Conservation (phyloP, 73 alveolate genomes). For the Paramecium bursaria region DNA sequence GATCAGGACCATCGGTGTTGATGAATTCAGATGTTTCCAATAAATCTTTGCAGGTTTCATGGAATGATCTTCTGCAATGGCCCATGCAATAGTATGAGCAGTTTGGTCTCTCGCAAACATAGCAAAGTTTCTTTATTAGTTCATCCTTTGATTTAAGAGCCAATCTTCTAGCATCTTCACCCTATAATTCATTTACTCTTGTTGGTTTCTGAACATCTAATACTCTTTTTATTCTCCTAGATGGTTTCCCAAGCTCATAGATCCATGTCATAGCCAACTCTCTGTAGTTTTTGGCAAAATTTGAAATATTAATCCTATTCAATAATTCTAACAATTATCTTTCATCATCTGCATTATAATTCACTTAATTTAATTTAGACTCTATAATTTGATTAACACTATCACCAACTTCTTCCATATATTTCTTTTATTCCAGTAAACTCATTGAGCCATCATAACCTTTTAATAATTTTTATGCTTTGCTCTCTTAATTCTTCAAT, state of each 20-base stretch:
- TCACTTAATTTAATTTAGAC: constrained; percentile 66
- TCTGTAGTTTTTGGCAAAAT: constrained; percentile 63
- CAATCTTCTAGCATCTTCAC: constrained; percentile 70
- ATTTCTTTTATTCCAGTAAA: constrained; percentile 69
- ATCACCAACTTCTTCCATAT: constrained; percentile 74
- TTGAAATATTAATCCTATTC: constrained; percentile 61
- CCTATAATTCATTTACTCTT: constrained; percentile 63
- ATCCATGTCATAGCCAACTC: constrained; percentile 68
- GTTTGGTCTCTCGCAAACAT: constrained; percentile 76
- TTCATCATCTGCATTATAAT: constrained; percentile 78
- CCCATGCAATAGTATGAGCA: constrained; percentile 75
- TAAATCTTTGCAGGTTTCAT: constrained; percentile 77
- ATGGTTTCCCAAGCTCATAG: constrained; percentile 61
- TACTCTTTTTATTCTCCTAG: constrained; percentile 62
- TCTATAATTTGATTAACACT: constrained; percentile 73
- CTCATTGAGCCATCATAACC: constrained; percentile 59
- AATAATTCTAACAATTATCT: constrained; percentile 72
- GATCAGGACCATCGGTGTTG: constrained; percentile 66
- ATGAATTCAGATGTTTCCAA: constrained; percentile 67
- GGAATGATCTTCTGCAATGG: constrained; percentile 85
- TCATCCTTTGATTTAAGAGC: constrained; percentile 73
- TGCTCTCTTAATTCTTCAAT: constrained; percentile 71
- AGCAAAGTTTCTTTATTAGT: constrained; percentile 72
- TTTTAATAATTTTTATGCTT: constrained; percentile 71
- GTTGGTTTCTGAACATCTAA: constrained; percentile 17